phyloP scores from a whole-genome alignment of 2,329 filamentous ascomycete genomes.

The Penicillium sp. region DNA sequence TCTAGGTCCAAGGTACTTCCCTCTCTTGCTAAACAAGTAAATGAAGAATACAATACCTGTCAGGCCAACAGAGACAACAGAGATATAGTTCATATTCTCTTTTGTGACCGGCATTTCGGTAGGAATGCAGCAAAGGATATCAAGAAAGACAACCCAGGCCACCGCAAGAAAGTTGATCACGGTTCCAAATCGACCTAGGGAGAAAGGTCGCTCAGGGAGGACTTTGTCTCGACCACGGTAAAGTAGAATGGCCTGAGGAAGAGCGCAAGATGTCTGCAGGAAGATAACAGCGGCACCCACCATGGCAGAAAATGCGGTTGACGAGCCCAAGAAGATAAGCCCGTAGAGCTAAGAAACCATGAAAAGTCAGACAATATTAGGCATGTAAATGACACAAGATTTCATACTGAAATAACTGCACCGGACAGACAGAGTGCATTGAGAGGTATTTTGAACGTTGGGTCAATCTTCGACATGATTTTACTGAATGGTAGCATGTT shows the following conservation, averaged over 20 bases:
- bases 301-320: conserved; percentile 14
- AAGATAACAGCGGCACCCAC: conserved; percentile 12
- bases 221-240: conserved; percentile 8
- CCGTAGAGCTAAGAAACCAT: conserved; percentile 3
- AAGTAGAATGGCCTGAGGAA: conserved; percentile 11
- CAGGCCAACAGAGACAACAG: conserved; percentile 8
- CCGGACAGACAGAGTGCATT: conserved; percentile 8
- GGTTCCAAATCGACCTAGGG: background rate
- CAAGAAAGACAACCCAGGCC: conserved; percentile 5
- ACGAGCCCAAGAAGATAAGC: conserved; percentile 12
- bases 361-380: background rate
- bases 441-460: conserved; percentile 7
- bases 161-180: conserved; percentile 7
- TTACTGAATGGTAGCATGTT: conserved; percentile 5
- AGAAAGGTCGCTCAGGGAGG: conserved; percentile 8
- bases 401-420: conserved; percentile 5
- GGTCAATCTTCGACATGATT: conserved; percentile 1
- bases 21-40: conserved; percentile 8
- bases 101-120: conserved; percentile 8
- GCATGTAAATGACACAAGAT: no score
- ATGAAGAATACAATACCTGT: conserved; percentile 2
- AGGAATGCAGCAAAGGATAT: conserved; percentile 10
- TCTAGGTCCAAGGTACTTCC: conserved; percentile 5
- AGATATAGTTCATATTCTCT: conserved; percentile 16
- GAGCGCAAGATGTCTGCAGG: conserved; percentile 8